Conservation (phyloP, 176 grass and related monocot species). For the Phoenix roebelenii region DNA sequence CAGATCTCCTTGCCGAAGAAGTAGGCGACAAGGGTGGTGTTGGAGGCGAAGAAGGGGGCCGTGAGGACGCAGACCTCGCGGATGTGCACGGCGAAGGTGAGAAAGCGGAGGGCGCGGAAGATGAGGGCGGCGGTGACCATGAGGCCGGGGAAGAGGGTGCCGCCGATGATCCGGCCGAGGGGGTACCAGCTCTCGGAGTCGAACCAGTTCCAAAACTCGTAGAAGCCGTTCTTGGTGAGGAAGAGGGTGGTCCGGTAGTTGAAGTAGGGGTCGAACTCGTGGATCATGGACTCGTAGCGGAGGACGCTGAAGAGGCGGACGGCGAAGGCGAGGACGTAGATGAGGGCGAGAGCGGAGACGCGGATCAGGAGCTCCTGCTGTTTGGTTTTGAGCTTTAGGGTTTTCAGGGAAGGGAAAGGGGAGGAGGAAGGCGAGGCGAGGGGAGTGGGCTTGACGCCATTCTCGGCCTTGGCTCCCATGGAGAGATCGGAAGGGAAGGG, state of each 20-base stretch:
- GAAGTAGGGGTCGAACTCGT: conserved; percentile 99
- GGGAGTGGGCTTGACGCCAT: conserved; percentile 20
- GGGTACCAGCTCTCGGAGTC: conserved; percentile 99
- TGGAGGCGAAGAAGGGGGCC: conserved; percentile 89
- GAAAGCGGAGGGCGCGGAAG: conserved; percentile 60
- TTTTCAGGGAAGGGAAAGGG: conserved; percentile 44
- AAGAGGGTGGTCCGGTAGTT: conserved; percentile 98
- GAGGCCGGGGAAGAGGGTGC: conserved; percentile 84
- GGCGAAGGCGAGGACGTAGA: conserved; percentile 94
- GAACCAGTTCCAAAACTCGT: conserved; percentile 99
- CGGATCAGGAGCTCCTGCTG: conserved; percentile 97
- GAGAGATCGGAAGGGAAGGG: conserved; percentile 23
- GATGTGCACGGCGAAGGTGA: conserved; percentile 86
- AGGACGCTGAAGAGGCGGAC: conserved; percentile 96
- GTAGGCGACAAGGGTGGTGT: conserved; percentile 94
- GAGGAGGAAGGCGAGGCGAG: conserved; percentile 18
- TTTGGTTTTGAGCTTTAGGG: conserved; percentile 72
- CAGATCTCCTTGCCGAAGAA: conserved; percentile 98
- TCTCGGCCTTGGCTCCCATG: conserved; percentile 35
- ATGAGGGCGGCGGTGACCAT: conserved; percentile 94
- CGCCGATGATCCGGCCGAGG: conserved; percentile 85
- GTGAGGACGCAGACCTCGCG: conserved; percentile 98
- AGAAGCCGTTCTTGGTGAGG: conserved; percentile 67
- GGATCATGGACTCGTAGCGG: conserved; percentile 99
- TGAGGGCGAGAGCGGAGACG: conserved; percentile 65